Percentiles rank a stretch among this genome's conserved stretches.
These are phyloP conservation scores for Potentilla sterilis DNA, from an alignment of 306 rosid species.

Conservation along the genomic window DNA sequence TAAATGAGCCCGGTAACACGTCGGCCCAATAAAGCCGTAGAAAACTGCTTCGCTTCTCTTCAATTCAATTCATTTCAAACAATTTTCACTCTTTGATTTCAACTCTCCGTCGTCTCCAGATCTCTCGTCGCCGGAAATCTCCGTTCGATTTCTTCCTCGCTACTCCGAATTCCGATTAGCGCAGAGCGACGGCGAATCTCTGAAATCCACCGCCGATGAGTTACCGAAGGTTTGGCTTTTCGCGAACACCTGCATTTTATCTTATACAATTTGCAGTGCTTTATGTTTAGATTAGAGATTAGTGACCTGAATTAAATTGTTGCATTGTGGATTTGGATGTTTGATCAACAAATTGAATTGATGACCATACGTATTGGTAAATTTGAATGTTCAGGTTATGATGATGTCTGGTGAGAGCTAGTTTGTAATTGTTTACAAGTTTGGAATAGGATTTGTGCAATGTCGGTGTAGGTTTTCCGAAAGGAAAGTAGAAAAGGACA, in stretches of 20 bases:
- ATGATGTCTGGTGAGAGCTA: not conserved
- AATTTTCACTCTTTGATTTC: not conserved
- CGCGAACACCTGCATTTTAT: not conserved
- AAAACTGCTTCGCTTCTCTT: not conserved
- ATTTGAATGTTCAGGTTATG: not conserved
- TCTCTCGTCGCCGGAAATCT: not conserved
- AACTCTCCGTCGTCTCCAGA: not conserved
- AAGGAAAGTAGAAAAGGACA: not conserved
- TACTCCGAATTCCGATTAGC: not conserved
- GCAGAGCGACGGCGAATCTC: constrained; percentile 18
- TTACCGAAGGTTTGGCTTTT: constrained; percentile 73
- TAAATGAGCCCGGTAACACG: no score
- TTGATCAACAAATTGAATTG: not conserved
- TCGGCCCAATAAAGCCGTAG: not conserved
- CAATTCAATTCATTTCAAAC: not conserved
- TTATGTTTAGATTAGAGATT: not conserved
- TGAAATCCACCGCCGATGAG: constrained; percentile 43
- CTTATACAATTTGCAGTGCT: not conserved
- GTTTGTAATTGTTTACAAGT: not conserved
- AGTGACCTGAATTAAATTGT: not conserved
- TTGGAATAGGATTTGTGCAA: not conserved
- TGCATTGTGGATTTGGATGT: not conserved
- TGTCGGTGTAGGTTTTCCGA: not conserved
- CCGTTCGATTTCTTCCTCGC: not conserved
- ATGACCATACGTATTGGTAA: not conserved